A percentile compares a stretch with the other conserved stretches of the same genome.
Evolutionary conservation across 176 grass and related monocot genomes (phyloP).

Genomic region (Eragrostis nindensis): DNA sequence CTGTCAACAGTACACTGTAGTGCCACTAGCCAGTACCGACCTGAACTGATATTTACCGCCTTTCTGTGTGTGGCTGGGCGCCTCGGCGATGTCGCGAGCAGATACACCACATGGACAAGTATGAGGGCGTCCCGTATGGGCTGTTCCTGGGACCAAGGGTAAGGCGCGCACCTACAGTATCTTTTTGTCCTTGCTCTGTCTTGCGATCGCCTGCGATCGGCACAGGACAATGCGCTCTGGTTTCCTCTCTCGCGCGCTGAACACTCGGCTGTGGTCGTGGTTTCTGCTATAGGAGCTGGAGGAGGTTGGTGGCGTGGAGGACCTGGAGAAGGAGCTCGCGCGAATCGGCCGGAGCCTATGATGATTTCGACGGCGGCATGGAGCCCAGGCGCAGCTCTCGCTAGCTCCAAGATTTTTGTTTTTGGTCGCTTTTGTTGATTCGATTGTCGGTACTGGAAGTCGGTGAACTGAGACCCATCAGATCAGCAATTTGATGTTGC

Average conservation of each 20-base stretch:
- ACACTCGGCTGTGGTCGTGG: constrained; percentile 24
- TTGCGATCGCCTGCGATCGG: not conserved
- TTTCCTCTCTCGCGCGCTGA: constrained; percentile 1
- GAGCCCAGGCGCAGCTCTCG: not conserved
- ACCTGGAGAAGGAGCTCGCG: constrained; percentile 78
- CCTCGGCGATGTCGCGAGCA: constrained; percentile 37
- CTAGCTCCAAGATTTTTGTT: not conserved
- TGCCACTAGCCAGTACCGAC: not conserved
- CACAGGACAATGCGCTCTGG: constrained; percentile 12
- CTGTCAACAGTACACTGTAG: too few species aligned
- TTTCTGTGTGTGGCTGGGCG: constrained; percentile 24
- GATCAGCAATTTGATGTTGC: not conserved
- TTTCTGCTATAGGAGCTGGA: constrained; percentile 72
- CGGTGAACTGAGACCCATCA: not conserved
- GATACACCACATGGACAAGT: constrained; percentile 95
- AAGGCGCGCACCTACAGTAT: too few species aligned
- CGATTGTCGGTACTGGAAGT: not conserved
- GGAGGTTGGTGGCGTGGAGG: constrained; percentile 72
- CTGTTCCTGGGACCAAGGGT: constrained; percentile 92
- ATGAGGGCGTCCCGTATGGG: constrained; percentile 79
- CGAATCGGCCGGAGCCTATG: constrained; percentile 47
- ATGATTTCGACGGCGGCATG: constrained; percentile 1
- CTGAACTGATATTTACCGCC: constrained; percentile 16
- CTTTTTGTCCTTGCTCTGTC: constrained; percentile 14
- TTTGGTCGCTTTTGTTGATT: constrained; percentile 2